Evolutionary conservation across 2,329 filamentous ascomycete species (phyloP).

Genomic region (Phaeoacremonium minimum): DNA sequence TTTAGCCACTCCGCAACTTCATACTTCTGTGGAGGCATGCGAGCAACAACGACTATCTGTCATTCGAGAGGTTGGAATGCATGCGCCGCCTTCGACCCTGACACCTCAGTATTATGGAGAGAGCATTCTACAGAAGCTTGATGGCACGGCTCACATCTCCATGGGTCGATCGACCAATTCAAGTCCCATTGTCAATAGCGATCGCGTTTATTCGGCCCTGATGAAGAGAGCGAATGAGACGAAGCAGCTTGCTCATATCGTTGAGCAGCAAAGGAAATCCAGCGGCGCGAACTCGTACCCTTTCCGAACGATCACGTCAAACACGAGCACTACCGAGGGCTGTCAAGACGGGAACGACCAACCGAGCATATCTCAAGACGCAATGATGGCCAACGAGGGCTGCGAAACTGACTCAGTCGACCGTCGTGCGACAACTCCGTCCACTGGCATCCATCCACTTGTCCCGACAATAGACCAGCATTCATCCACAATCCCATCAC

Average conservation of each 20-base stretch:
- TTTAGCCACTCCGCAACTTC: constrained; percentile 38
- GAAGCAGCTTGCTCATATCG: constrained; percentile 16
- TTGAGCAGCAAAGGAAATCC: constrained; percentile 13
- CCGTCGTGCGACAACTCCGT: no score
- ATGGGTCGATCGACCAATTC: no score
- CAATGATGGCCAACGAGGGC: no score
- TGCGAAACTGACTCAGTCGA: no score
- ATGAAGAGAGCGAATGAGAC: constrained; percentile 48
- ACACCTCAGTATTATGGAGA: no score
- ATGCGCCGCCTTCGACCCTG: constrained; percentile 33
- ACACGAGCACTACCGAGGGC: constrained; percentile 3
- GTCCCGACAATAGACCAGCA: constrained; percentile 1
- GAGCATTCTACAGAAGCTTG: no score
- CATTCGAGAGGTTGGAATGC: constrained; percentile 53
- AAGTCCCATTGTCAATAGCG: constrained; percentile 41
- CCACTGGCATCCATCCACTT: no score
- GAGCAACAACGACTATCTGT: constrained; percentile 57
- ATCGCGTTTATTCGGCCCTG: constrained; percentile 60
- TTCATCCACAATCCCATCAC: background rate
- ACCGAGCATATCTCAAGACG: no score
- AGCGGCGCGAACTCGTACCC: constrained; percentile 10
- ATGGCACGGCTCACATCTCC: no score
- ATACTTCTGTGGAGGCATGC: constrained; percentile 32
- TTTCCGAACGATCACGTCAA: constrained; percentile 8
- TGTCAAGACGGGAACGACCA: no score